Evolutionary conservation across 306 rosid genomes (phyloP).

Genomic region (Begonia fuchsioides): DNA sequence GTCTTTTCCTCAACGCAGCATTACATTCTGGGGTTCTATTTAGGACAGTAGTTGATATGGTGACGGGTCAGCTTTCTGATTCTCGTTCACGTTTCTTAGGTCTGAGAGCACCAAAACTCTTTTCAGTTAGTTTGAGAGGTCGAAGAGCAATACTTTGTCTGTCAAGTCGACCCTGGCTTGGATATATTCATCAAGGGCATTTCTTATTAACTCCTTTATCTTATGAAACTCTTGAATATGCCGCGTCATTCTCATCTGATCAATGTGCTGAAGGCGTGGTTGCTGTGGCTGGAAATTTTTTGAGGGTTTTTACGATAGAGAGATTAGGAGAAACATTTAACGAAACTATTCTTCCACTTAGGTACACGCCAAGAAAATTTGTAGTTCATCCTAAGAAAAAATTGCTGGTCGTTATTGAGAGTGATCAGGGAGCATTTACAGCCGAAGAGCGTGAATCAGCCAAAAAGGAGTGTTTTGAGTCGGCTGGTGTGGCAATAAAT

Average conservation of each 20-base stretch:
- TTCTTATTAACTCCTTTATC: conserved; percentile 91
- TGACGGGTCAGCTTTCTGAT: conserved; percentile 96
- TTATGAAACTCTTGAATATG: conserved; percentile 87
- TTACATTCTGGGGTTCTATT: conserved; percentile 80
- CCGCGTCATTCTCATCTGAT: conserved; percentile 88
- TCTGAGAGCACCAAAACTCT: conserved; percentile 85
- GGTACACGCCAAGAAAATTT: conserved; percentile 97
- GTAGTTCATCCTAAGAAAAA: conserved; percentile 72
- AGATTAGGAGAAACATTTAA: conserved; percentile 95
- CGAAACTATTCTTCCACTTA: conserved; percentile 89
- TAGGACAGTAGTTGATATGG: conserved; percentile 97
- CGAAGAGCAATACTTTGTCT: conserved; percentile 86
- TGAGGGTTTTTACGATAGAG: conserved; percentile 87
- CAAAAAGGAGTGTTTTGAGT: conserved; percentile 77
- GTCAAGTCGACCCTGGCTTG: conserved; percentile 98
- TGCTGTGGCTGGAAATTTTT: conserved; percentile 76
- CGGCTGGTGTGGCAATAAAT: conserved; percentile 60
- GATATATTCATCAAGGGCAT: conserved; percentile 95
- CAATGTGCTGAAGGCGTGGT: conserved; percentile 97
- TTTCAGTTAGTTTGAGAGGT: conserved; percentile 66
- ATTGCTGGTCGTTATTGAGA: conserved; percentile 74
- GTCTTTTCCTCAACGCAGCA: conserved; percentile 87
- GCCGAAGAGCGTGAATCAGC: conserved; percentile 96
- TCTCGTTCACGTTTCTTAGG: conserved; percentile 91
- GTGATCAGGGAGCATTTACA: conserved; percentile 81